phyloP scores from a whole-genome alignment of 1,284 basidiomycete genomes.

The Trametes versicolor region DNA sequence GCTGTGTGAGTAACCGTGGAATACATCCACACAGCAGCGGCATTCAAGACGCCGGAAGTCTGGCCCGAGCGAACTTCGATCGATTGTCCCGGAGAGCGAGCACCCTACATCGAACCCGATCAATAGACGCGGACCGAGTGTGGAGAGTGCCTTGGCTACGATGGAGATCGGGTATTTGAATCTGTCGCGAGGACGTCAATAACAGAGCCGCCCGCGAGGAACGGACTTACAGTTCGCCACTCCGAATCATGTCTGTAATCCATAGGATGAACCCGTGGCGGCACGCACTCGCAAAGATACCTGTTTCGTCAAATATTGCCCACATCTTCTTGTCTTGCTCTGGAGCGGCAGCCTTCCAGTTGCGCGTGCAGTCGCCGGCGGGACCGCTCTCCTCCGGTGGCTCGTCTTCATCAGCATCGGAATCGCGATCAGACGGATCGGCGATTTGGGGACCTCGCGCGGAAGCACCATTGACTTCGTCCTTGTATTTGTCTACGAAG shows the following conservation, averaged over 20 bases:
- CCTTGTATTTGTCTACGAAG: slow-evolving; percentile 44
- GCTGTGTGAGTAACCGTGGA: slow-evolving; percentile 47
- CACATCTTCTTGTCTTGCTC: slow-evolving; percentile 46
- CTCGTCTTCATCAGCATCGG: too few species aligned
- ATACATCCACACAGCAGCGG: slow-evolving; percentile 36
- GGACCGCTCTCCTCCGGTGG: too few species aligned
- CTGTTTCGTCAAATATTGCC: slow-evolving; percentile 38
- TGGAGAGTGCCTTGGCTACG: slow-evolving; percentile 13
- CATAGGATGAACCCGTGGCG: slow-evolving; percentile 40
- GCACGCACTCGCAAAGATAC: slow-evolving; percentile 40
- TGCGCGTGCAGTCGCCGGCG: slow-evolving; percentile 43
- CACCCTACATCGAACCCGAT: too few species aligned
- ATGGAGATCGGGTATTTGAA: slow-evolving; percentile 25
- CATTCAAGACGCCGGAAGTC: slow-evolving; percentile 30
- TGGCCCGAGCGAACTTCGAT: slow-evolving; percentile 5
- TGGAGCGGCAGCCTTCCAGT: slow-evolving; percentile 46
- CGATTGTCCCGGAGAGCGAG: too few species aligned
- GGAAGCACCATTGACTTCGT: too few species aligned
- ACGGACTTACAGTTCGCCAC: slow-evolving; percentile 46
- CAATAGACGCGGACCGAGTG: too few species aligned
- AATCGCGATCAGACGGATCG: neutral
- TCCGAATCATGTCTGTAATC: slow-evolving; percentile 42
- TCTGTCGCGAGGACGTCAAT: too few species aligned
- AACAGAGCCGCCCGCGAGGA: too few species aligned
- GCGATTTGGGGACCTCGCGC: too few species aligned